Percentiles rank a stretch among this genome's conserved stretches.
phyloP scores from a whole-genome alignment of 2,329 filamentous ascomycete genomes.

The Aspergillus candidus region DNA sequence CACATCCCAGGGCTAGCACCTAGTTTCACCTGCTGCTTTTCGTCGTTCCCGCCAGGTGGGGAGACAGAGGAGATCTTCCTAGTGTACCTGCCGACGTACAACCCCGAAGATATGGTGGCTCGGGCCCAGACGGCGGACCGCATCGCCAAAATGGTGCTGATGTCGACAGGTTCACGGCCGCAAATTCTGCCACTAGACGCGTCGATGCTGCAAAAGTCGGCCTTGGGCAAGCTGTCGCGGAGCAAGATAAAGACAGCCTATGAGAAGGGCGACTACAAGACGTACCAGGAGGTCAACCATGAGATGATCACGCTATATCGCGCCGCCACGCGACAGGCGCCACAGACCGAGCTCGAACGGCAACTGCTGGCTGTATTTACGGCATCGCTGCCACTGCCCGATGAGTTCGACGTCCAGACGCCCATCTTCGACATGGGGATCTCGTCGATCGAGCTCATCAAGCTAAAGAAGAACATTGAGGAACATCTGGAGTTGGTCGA shows the following conservation, averaged over 20 bases:
- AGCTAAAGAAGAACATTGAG: slow-evolving; percentile 33
- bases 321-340: neutral
- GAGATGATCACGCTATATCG: slow-evolving; percentile 4
- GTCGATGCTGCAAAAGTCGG: slow-evolving; percentile 7
- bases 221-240: slow-evolving; percentile 15
- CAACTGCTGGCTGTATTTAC: slow-evolving; percentile 5
- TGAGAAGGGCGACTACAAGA: slow-evolving; percentile 43
- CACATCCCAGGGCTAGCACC: slow-evolving; percentile 15
- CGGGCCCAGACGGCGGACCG: slow-evolving; percentile 5
- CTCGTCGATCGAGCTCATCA: slow-evolving; percentile 38
- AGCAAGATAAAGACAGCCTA: slow-evolving; percentile 23
- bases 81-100: slow-evolving; percentile 31
- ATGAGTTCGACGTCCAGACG: slow-evolving; percentile 11
- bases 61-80: slow-evolving; percentile 38
- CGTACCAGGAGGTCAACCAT: slow-evolving; percentile 8
- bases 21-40: slow-evolving; percentile 39
- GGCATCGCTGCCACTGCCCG: slow-evolving; percentile 3
- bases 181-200: slow-evolving; percentile 10
- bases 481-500: slow-evolving; percentile 16
- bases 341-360: slow-evolving; percentile 6
- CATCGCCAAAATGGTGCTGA: slow-evolving; percentile 7
- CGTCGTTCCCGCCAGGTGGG: slow-evolving; percentile 14
- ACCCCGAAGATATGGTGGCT: slow-evolving; percentile 1
- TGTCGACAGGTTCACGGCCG: slow-evolving; percentile 6
- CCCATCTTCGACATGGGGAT: slow-evolving; percentile 25